Evolutionary conservation across 2,329 filamentous ascomycete genomes (phyloP), one percentile per base, ranked within the genome.

Genomic region (Alternaria postmessia): DNA sequence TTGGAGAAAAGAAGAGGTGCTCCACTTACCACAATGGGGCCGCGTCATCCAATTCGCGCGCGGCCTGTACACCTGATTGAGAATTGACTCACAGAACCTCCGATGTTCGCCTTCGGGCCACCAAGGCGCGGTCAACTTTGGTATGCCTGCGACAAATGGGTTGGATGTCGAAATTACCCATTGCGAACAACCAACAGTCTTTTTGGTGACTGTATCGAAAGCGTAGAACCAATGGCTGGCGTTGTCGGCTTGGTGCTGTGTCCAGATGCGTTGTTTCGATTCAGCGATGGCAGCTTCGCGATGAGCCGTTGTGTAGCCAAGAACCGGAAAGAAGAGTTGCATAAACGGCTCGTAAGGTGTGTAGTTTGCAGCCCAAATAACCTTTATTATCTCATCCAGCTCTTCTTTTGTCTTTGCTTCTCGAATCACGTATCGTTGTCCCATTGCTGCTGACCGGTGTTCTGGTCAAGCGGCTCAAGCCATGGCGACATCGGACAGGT

Each of bases 361-460:
- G 49, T 78, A 70, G 49, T 78, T 78, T 12, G 75, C 75, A 14
- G 67, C 67, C 74, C 75, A 76, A 22, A 78, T 75, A 18, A 76
- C 71, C 16, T 75, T 67, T 61, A 76, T 60, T 28, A 77, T 70
- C 20, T 52, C 51, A 55, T 74, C 70, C 63, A 78, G 57, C 61
- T 78, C 73, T 66, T 71, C 53, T 59, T 54, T 69, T 6, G 67
- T 70, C 41, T 64, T 56, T 36, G 68, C 71, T 53, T 74, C 64
- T 49, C 70, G 70, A 20, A 77, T 62, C 16, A 65, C 55, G 54
- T 74, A 76, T 42, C 65, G 65, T 39, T 62, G 51, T 43, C 61
- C 63, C 66, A 68, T 71, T 32, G 52, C 57, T 46, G 57, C 36
- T 57, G 54, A 52, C 44, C 48, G 48, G 59, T 66, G 42, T 30